These are phyloP conservation scores for Bothriochloa decipiens DNA, from an alignment of 176 grass and related monocot species.

Conservation along the genomic window DNA sequence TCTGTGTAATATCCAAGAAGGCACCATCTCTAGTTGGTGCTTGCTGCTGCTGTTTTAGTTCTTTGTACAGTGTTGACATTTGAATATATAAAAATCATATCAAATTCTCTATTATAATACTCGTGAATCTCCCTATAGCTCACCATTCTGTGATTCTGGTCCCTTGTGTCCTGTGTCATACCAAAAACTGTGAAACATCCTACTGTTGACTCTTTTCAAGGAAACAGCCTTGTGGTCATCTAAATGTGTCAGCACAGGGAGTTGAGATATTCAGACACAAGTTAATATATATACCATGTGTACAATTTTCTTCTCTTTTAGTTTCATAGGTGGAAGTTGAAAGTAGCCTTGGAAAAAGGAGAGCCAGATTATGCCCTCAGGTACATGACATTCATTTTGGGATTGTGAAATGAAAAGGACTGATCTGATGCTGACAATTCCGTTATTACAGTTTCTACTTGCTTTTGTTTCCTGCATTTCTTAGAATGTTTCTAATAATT, in stretches of 20 bases:
- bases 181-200: neutral
- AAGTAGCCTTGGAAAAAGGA: conserved; percentile 33
- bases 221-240: neutral
- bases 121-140: conserved; percentile 24
- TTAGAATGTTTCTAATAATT: conserved; percentile 22
- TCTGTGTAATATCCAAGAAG: conserved; percentile 39
- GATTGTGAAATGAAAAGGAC: conserved; percentile 42
- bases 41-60: conserved; percentile 37
- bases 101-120: conserved; percentile 6
- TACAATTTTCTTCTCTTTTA: neutral
- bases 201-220: neutral
- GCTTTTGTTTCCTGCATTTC: conserved; percentile 41
- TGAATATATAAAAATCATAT: conserved; percentile 49
- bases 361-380: conserved; percentile 24
- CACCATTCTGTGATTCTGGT: neutral
- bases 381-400: conserved; percentile 49
- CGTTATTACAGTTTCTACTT: conserved; percentile 14
- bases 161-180: neutral
- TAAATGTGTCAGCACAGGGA: neutral
- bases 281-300: neutral
- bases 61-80: conserved; percentile 59
- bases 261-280: neutral
- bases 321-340: conserved; percentile 22
- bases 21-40: conserved; percentile 31
- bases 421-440: conserved; percentile 46